Percentiles rank a stretch among this genome's conserved stretches.
Evolutionary conservation across 345 rosid genomes (phyloP).

Genomic region (Garcia nutans): DNA sequence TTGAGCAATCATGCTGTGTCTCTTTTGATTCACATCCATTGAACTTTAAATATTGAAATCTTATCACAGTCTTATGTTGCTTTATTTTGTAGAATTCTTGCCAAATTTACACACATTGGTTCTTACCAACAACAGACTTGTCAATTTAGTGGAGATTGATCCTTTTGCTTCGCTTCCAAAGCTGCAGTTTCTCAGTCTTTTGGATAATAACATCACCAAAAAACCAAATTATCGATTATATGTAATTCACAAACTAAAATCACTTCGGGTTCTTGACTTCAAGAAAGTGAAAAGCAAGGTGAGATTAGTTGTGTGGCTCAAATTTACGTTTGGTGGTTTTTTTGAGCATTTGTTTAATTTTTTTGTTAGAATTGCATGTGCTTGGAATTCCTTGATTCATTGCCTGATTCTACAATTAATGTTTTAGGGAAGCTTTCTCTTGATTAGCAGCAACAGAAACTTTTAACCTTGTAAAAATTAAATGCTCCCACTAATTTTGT

Average conservation of each 20-base stretch:
- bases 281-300: constrained; percentile 94
- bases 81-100: constrained; percentile 61
- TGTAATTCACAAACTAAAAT: constrained; percentile 81
- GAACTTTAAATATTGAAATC: too few species aligned
- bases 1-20: background rate
- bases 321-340: background rate
- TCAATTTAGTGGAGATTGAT: constrained; percentile 95
- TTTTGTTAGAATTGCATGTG: background rate
- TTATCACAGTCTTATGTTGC: background rate
- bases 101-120: constrained; percentile 87
- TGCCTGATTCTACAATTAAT: background rate
- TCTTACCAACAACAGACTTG: constrained; percentile 95
- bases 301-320: constrained; percentile 19
- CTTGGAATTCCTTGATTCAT: background rate
- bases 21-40: background rate
- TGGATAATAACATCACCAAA: constrained; percentile 91
- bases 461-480: background rate
- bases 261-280: constrained; percentile 90
- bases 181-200: constrained; percentile 83
- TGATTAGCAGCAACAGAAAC: background rate
- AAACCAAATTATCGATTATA: constrained; percentile 90
- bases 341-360: background rate
- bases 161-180: constrained; percentile 83
- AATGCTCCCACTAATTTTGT: background rate
- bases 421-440: background rate